Evolutionary conservation across 139 green algal genomes (phyloP).

Genomic region (Micractinium conductrix): DNA sequence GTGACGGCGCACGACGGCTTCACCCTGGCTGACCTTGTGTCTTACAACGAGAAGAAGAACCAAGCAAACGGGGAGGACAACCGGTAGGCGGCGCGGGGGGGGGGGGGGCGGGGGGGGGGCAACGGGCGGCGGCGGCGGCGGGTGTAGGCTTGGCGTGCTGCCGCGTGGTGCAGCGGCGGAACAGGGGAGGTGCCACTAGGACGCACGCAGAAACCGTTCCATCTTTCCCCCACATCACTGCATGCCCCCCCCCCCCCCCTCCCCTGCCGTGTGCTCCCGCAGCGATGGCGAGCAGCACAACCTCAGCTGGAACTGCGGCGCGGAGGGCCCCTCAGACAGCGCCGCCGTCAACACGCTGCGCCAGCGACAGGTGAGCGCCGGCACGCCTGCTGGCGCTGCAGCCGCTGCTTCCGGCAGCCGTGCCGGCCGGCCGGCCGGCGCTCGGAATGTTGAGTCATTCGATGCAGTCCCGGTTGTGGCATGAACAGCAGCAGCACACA

Average conservation of each 20-base stretch:
- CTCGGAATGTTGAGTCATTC: too few species aligned
- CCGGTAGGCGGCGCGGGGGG: slow-evolving; percentile 27
- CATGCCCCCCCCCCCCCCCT: neutral
- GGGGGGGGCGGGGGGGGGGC: neutral
- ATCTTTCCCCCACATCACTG: too few species aligned
- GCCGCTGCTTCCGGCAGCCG: too few species aligned
- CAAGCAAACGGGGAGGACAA: slow-evolving; percentile 90
- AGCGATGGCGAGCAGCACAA: slow-evolving; percentile 97
- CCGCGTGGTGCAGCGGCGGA: too few species aligned
- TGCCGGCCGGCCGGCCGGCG: too few species aligned
- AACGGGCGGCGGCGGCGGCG: neutral
- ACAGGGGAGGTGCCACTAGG: too few species aligned
- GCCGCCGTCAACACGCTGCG: slow-evolving; percentile 63
- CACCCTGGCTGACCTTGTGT: slow-evolving; percentile 91
- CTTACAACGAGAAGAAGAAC: slow-evolving; percentile 99
- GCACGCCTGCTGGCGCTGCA: too few species aligned
- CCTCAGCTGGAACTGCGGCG: slow-evolving; percentile 97
- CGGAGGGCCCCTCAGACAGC: slow-evolving; percentile 77
- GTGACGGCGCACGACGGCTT: slow-evolving; percentile 98
- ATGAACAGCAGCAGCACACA: too few species aligned
- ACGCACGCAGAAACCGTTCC: too few species aligned
- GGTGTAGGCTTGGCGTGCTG: too few species aligned
- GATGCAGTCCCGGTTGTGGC: too few species aligned
- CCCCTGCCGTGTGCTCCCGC: neutral
- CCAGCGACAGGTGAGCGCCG: slow-evolving; percentile 72